Evolutionary conservation across 1,139 yeast species (phyloP).

Genomic region (Tardiomyces depauwii): DNA sequence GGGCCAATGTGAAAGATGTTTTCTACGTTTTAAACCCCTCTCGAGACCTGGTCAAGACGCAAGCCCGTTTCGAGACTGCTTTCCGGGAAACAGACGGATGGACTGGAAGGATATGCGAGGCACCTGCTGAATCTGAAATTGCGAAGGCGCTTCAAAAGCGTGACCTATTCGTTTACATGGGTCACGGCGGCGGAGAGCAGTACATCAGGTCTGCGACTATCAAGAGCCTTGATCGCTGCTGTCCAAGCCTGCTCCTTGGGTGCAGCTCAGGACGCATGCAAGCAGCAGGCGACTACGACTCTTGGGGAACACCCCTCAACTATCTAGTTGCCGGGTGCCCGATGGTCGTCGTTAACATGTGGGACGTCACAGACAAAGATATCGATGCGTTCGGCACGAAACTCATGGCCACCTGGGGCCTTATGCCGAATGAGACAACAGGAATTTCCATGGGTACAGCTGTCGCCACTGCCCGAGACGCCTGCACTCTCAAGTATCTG

Average conservation of each 20-base stretch:
- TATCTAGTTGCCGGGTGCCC: slow-evolving; percentile 75
- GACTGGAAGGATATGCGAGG: slow-evolving; percentile 40
- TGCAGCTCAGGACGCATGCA: slow-evolving; percentile 76
- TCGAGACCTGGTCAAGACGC: slow-evolving; percentile 62
- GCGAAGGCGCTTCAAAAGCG: slow-evolving; percentile 29
- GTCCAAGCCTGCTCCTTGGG: slow-evolving; percentile 73
- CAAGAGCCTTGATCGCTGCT: slow-evolving; percentile 34
- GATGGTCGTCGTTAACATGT: slow-evolving; percentile 69
- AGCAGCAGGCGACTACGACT: slow-evolving; percentile 52
- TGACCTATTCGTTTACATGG: slow-evolving; percentile 60
- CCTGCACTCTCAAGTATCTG: slow-evolving; percentile 50
- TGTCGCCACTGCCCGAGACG: slow-evolving; percentile 43
- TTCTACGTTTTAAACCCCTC: slow-evolving; percentile 69
- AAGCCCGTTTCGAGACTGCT: slow-evolving; percentile 39
- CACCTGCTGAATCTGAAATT: slow-evolving; percentile 47
- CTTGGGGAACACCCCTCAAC: slow-evolving; percentile 64
- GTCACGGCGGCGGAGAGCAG: slow-evolving; percentile 94
- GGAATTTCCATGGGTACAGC: slow-evolving; percentile 35
- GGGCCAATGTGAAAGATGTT: slow-evolving; percentile 22
- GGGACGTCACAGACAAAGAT: slow-evolving; percentile 96
- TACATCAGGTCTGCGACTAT: slow-evolving; percentile 45
- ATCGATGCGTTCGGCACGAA: slow-evolving; percentile 63
- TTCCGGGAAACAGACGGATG: slow-evolving; percentile 36
- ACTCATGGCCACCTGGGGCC: slow-evolving; percentile 52
- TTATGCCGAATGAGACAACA: slow-evolving; percentile 17